These are phyloP conservation scores for Kwoniella dendrophila DNA, from an alignment of 768 basidiomycete species.

Conservation along the genomic window DNA sequence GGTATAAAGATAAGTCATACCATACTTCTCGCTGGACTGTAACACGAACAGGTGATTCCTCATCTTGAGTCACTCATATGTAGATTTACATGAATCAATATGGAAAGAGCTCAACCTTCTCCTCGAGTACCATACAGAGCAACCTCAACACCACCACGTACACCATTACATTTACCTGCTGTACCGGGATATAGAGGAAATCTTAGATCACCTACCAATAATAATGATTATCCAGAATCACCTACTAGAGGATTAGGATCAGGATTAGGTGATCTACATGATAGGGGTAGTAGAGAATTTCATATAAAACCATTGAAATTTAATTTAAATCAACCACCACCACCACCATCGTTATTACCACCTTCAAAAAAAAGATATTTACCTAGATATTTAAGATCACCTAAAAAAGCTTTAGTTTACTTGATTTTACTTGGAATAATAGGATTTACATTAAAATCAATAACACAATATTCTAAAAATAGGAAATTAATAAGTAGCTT, in stretches of 20 bases:
- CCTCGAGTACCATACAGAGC: slow-evolving; percentile 22
- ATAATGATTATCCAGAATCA: slow-evolving; percentile 29
- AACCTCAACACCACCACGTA: slow-evolving; percentile 18
- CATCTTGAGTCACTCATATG: too few species aligned
- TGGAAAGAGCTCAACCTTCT: slow-evolving; percentile 11
- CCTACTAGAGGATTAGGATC: slow-evolving; percentile 13
- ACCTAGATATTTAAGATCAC: slow-evolving; percentile 21
- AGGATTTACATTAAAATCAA: background rate
- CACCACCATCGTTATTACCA: too few species aligned
- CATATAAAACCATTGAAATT: slow-evolving; percentile 11
- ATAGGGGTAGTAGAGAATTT: background rate
- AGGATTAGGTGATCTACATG: too few species aligned
- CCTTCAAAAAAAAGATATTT: slow-evolving; percentile 4
- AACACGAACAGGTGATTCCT: too few species aligned
- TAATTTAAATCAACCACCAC: slow-evolving; percentile 8
- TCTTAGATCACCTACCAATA: background rate
- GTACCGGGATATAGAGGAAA: background rate
- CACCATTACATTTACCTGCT: slow-evolving; percentile 2
- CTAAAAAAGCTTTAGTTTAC: slow-evolving; percentile 7
- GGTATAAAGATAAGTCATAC: too few species aligned
- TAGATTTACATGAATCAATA: too few species aligned
- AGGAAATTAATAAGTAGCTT: slow-evolving; percentile 1
- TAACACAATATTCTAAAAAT: background rate
- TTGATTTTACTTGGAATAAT: slow-evolving; percentile 13
- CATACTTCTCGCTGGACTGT: too few species aligned